These are phyloP conservation scores for Mychonastes homosphaera DNA, from an alignment of 139 green algal genomes.

Conservation along the genomic window DNA sequence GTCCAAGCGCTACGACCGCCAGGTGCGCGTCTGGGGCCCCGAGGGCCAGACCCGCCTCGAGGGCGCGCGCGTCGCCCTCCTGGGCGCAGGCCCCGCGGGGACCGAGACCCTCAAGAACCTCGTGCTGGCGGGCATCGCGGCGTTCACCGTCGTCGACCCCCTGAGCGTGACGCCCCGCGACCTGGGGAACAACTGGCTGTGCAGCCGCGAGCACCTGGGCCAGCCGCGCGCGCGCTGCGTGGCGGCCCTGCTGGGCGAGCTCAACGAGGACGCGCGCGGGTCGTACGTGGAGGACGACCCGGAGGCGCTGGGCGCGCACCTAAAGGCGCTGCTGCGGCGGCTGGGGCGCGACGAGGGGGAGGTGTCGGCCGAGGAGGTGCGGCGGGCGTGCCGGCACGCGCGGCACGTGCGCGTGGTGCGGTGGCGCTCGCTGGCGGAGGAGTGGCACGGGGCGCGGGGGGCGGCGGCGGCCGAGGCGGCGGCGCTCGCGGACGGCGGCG, in stretches of 20 bases:
- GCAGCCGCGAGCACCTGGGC: conserved; percentile 47
- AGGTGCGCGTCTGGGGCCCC: conserved; percentile 78
- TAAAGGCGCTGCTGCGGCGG: conserved; percentile 34
- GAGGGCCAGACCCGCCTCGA: conserved; percentile 73
- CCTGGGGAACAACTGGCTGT: conserved; percentile 94
- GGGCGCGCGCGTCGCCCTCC: conserved; percentile 48
- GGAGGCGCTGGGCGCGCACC: conserved; percentile 53
- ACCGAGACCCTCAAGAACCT: conserved; percentile 94
- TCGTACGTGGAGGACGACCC: conserved; percentile 74
- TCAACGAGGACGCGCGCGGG: conserved; percentile 77
- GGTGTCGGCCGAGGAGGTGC: conserved; percentile 39
- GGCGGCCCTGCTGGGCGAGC: conserved; percentile 71
- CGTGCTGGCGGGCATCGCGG: conserved; percentile 86
- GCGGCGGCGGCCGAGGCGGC: too few relatives aligned
- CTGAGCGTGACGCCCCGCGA: conserved; percentile 56
- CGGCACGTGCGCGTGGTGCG: conserved; percentile 54
- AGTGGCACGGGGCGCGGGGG: too few relatives aligned
- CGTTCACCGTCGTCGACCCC: conserved; percentile 89
- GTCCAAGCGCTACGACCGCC: conserved; percentile 70
- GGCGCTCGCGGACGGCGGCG: too few relatives aligned
- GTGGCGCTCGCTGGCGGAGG: conserved; percentile 4
- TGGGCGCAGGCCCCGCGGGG: conserved; percentile 60
- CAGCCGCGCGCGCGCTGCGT: conserved; percentile 51
- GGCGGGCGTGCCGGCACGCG: conserved; percentile 73
- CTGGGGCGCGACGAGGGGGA: conserved; percentile 27